phyloP scores from a whole-genome alignment of 345 rosid genomes.

The Corchorus capsularis region DNA sequence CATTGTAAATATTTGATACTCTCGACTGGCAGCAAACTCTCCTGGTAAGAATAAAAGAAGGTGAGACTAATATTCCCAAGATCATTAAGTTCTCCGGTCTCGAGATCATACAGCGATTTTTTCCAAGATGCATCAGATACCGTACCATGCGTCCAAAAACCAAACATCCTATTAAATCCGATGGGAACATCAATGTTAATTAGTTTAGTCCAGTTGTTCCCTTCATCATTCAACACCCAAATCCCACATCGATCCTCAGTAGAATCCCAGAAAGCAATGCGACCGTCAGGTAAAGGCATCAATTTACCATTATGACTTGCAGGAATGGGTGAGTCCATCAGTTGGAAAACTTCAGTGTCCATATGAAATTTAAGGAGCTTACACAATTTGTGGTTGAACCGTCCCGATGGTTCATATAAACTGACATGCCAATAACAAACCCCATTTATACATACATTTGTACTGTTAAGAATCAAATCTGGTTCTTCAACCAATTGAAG shows the following conservation, averaged over 20 bases:
- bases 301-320: neutral
- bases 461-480: neutral
- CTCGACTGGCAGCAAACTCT: neutral
- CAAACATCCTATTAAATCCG: neutral
- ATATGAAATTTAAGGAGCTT: neutral
- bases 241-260: neutral
- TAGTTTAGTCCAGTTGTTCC: neutral
- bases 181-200: neutral
- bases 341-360: neutral
- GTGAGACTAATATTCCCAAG: neutral
- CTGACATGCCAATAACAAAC: neutral
- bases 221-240: neutral
- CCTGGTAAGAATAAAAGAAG: neutral
- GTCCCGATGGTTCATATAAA: no score
- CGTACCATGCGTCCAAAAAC: neutral
- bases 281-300: neutral
- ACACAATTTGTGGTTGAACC: neutral
- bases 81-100: neutral
- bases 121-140: no score
- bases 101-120: neutral
- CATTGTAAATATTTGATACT: no score
- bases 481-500: neutral
- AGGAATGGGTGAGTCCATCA: neutral
- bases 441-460: neutral
- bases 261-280: neutral